Evolutionary conservation across 768 basidiomycete species (phyloP), one percentile per base, ranked within the genome.

Genomic region (Xerocomellus amylosporus): DNA sequence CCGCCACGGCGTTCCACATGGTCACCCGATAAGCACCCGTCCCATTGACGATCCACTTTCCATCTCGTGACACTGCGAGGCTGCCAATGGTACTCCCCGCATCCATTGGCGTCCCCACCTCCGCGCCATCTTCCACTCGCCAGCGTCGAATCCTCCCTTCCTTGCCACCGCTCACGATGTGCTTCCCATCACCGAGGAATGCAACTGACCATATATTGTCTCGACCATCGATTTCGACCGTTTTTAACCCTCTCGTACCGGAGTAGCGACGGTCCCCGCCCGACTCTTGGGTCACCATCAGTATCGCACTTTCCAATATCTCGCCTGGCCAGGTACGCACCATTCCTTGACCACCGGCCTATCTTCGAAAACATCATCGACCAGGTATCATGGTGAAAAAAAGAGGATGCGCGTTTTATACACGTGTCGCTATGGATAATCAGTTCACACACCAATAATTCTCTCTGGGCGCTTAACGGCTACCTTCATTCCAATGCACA

Each of bases 1-100:
- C 12, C 14, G 33, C 28, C 28, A 8, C 28, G 10, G 30, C 28
- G 30, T 38, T 13, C 55, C 54, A 56, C 6, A 56, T 14, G 9
- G n/a, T 47, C 7, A 56, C 34, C 15, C 14, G 8, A 31, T 22
- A 17, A 12, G 2, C 2, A 1, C 34, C 33, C 22, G 34, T 42
- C n/a, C 55, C 55, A 5, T 28, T 26, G 19, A 46, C 54, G 24
- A 55, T 6, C 54, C 54, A 46, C 12, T 54, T 54, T 17, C 43
- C 43, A 20, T 55, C 51, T 26, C 8, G 10, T 6, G 54, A 55
- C 22, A 40, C 39, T 6, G 44, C 53, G 26, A 56, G 15, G 33
- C 7, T 5, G 17, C 19, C 2, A 12, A 55, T 8, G 8, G 7
- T 34, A 5, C 26, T 39, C 4, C 43, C 38, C 2, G 36, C 54